A percentile compares a stretch with the other conserved stretches of the same genome.
These are phyloP conservation scores for Penicillium sp. DNA, from an alignment of 2,329 filamentous ascomycete species.

Conservation along the genomic window DNA sequence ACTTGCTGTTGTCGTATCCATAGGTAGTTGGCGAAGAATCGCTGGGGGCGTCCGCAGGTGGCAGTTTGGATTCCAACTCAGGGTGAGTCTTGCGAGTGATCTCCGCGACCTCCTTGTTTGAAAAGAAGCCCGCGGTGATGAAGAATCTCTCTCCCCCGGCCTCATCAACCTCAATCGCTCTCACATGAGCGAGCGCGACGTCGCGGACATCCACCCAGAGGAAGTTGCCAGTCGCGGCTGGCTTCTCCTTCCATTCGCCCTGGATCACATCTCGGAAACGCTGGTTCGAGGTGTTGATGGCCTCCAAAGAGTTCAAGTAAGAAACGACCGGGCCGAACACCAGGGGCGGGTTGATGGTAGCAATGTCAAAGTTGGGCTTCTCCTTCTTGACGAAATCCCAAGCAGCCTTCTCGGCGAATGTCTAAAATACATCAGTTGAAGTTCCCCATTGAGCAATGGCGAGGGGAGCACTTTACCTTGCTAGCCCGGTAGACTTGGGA, in stretches of 20 bases:
- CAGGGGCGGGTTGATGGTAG: slow-evolving; percentile 63
- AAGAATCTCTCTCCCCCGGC: slow-evolving; percentile 51
- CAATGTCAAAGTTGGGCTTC: slow-evolving; percentile 60
- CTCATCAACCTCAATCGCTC: slow-evolving; percentile 48
- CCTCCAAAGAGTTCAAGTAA: slow-evolving; percentile 63
- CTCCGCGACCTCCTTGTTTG: slow-evolving; percentile 46
- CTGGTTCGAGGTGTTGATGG: slow-evolving; percentile 72
- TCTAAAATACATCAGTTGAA: slow-evolving; percentile 26
- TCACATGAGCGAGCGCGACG: slow-evolving; percentile 50
- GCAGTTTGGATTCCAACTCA: slow-evolving; percentile 43
- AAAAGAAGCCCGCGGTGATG: slow-evolving; percentile 42
- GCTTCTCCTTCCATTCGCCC: slow-evolving; percentile 60
- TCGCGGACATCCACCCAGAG: slow-evolving; percentile 59
- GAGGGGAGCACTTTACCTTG: slow-evolving; percentile 46
- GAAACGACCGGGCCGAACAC: slow-evolving; percentile 66
- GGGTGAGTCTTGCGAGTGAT: slow-evolving; percentile 46
- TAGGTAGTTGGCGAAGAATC: slow-evolving; percentile 34
- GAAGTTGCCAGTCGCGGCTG: slow-evolving; percentile 60
- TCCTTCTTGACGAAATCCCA: slow-evolving; percentile 64
- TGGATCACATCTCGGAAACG: slow-evolving; percentile 64
- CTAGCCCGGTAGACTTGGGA: slow-evolving; percentile 49
- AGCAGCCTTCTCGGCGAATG: slow-evolving; percentile 66
- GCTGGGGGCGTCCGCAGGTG: slow-evolving; percentile 34
- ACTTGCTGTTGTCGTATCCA: slow-evolving; percentile 42
- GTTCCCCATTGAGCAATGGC: neutral